Evolutionary conservation across 495 filamentous ascomycete genomes (phyloP), one percentile per base, ranked within the genome.

Genomic region (Aspergillus panamensis): DNA sequence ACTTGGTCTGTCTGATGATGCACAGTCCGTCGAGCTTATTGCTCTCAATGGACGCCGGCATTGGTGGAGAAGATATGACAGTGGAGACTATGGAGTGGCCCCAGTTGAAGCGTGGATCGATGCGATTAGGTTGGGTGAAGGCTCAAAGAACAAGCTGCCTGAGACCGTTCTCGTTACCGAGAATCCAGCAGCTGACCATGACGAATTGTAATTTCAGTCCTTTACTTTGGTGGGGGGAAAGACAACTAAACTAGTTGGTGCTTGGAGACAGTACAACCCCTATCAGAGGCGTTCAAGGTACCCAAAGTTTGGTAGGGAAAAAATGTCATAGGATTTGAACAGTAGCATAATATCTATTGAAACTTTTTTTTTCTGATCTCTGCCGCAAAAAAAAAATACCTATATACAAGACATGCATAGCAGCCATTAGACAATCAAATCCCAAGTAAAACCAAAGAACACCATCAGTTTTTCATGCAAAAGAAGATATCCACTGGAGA

Each of bases 41-140:
- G 92, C 91, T 9, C 64, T 96, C 37, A 97, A 96, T 70, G 89
- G 84, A 8, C 86, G 90, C 61, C 80, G 91, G 35, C 84, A 84
- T 20, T 97, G 94, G 95, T 95, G 85, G 81, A 84, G 88, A 59
- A 83, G 80, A 37, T 95, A 87, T 63, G 73, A 85, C 20, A 66
- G 65, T 7, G 72, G 73, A 35, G 75, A 78, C 54, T 89, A 84
- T 58, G 78, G 76, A 10, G 66, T 80, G 31, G 77, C 78, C 32
- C 78, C 79, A 9, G 73, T 97, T 35, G 91, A 96, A 70, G 75
- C 77, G 52, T 97, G 92, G 92, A 80, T 97, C 59, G 94, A 98
- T 69, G 82, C 80, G 3, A 90, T 97, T 61, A 83, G 88, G 21
- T 76, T 98, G 67, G 90, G 92, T 45, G 95, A 96, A 62, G 87